A percentile compares a stretch with the other conserved stretches of the same genome.
Conservation (phyloP, 2,329 filamentous ascomycete species). For the Elsinoe necatrix region DNA sequence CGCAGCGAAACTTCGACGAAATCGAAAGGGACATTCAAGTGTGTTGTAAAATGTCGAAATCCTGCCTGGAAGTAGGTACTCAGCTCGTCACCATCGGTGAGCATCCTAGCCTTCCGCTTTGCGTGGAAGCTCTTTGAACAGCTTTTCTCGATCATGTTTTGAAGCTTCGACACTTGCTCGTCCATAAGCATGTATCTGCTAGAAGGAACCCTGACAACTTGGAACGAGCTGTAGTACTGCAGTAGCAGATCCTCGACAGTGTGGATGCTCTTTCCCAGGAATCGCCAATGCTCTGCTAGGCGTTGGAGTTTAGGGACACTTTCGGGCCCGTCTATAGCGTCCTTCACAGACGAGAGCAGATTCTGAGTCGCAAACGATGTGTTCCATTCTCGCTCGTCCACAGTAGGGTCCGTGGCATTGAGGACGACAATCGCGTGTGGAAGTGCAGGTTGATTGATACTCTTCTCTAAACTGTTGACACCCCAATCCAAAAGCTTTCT, state of each 20-base stretch:
- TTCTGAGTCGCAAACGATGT: conserved; percentile 28
- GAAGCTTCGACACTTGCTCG: conserved; percentile 41
- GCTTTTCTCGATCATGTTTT: conserved; percentile 35
- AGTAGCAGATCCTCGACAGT: conserved; percentile 40
- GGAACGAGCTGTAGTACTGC: conserved; percentile 45
- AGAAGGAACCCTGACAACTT: conserved; percentile 40
- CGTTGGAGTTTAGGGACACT: conserved; percentile 30
- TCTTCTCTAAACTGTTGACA: conserved; percentile 43
- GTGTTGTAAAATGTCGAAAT: conserved; percentile 43
- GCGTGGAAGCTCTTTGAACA: conserved; percentile 35
- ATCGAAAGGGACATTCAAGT: conserved; percentile 42
- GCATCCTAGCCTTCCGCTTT: conserved; percentile 41
- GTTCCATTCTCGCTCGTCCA: conserved; percentile 30
- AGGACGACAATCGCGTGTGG: conserved; percentile 49
- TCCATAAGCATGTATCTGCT: conserved; percentile 41
- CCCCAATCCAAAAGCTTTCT: conserved; percentile 43
- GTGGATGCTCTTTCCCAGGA: conserved; percentile 35
- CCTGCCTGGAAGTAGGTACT: conserved; percentile 42
- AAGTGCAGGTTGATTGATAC: conserved; percentile 47
- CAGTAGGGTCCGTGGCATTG: conserved; percentile 27
- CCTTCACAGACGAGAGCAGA: conserved; percentile 26
- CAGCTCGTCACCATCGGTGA: conserved; percentile 40
- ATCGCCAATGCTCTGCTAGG: conserved; percentile 37
- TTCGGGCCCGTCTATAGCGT: conserved; percentile 26
- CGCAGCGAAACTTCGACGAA: conserved; percentile 41